These are phyloP conservation scores for Eragrostis nindensis DNA, from an alignment of 176 grass and related monocot genomes.

Conservation along the genomic window DNA sequence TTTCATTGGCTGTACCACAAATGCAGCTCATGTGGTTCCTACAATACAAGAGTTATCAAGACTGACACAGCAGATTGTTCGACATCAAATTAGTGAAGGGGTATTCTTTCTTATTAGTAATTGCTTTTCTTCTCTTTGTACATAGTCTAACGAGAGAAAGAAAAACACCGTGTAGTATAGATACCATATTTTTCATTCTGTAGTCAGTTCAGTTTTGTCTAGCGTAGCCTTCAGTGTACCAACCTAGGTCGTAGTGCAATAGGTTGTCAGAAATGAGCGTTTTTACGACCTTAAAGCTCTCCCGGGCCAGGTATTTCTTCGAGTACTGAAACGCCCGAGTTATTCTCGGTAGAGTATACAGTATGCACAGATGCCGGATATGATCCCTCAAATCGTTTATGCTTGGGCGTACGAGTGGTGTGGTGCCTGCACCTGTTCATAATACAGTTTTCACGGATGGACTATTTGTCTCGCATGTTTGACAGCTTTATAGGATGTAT, in stretches of 20 bases:
- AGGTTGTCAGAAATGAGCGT: conserved; percentile 22
- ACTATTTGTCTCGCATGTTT: neutral
- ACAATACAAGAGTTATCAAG: conserved; percentile 98
- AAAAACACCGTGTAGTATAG: conserved; percentile 40
- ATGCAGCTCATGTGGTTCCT: conserved; percentile 82
- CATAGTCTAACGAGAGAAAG: conserved; percentile 30
- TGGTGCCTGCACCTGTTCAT: conserved; percentile 15
- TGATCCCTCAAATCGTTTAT: neutral
- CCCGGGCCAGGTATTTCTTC: neutral
- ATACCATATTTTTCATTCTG: conserved; percentile 33
- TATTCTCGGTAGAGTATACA: conserved; percentile 7
- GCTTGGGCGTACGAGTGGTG: neutral
- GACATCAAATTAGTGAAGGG: conserved; percentile 41
- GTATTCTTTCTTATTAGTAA: conserved; percentile 39
- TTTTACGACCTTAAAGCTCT: neutral
- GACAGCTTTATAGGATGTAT: neutral
- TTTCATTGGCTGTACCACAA: conserved; percentile 99
- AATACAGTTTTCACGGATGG: neutral
- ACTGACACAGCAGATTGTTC: conserved; percentile 71
- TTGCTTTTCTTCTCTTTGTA: conserved; percentile 33
- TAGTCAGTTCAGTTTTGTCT: conserved; percentile 51
- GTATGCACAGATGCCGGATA: neutral
- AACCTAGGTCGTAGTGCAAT: neutral
- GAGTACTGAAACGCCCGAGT: neutral
- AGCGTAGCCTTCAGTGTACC: conserved; percentile 39